Conservation (phyloP, 768 basidiomycete genomes). For the Leccinum longicurvipes region DNA sequence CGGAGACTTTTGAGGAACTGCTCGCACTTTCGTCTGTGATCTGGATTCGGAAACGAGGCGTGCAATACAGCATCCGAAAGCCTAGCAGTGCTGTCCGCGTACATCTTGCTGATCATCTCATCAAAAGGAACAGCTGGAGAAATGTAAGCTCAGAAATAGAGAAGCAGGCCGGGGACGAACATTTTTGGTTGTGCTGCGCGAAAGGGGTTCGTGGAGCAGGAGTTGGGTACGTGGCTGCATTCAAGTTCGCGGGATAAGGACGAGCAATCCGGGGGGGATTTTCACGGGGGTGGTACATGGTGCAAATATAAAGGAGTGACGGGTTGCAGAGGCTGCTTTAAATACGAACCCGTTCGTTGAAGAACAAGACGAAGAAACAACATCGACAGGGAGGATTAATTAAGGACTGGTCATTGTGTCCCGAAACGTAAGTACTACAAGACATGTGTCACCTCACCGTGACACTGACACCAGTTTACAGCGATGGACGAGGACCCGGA, state of each 20-base stretch:
- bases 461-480: neutral
- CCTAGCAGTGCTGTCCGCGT: neutral
- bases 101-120: neutral
- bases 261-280: neutral
- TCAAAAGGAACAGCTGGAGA: conserved; percentile 9
- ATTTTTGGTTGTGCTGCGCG: neutral
- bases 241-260: neutral
- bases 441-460: neutral
- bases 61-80: conserved; percentile 5
- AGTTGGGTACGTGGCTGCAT: neutral
- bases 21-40: conserved; percentile 1
- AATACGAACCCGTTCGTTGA: neutral
- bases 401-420: conserved; percentile 9
- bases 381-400: no score
- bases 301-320: neutral
- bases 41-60: neutral
- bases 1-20: conserved; percentile 9
- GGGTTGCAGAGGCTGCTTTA: neutral
- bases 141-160: neutral
- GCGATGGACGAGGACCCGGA: conserved; percentile 69
- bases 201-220: neutral
- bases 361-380: neutral
- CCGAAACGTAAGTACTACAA: no score
- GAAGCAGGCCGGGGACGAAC: conserved; percentile 10
- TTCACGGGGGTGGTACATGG: conserved; percentile 4